These are phyloP conservation scores for Xylaria venustula DNA, from an alignment of 495 filamentous ascomycete genomes.

Conservation along the genomic window DNA sequence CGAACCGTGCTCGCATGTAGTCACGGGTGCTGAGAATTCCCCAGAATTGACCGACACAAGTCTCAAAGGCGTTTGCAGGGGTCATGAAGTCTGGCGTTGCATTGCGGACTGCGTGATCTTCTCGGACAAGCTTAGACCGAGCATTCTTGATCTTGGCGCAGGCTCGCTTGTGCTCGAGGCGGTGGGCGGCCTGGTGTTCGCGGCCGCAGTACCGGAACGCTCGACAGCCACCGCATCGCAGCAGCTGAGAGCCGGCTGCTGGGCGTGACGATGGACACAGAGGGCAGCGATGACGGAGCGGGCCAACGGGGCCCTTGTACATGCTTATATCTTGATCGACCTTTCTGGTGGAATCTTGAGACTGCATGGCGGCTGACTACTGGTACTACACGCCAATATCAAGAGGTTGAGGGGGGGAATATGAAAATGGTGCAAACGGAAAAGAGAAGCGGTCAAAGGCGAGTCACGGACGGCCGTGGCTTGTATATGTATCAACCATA, in stretches of 20 bases:
- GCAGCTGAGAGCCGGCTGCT: conserved; percentile 8
- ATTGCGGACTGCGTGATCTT: conserved; percentile 34
- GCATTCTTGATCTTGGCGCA: conserved; percentile 40
- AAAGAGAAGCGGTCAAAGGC: too few relatives aligned
- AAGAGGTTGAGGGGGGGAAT: too few relatives aligned
- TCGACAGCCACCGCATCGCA: conserved; percentile 42
- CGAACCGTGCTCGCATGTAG: conserved; percentile 44
- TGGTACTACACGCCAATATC: too few relatives aligned
- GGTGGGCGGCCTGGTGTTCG: conserved; percentile 43
- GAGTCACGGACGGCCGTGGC: too few relatives aligned
- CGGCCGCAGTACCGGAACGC: conserved; percentile 43
- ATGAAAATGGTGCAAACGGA: too few relatives aligned
- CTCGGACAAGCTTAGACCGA: conserved; percentile 19
- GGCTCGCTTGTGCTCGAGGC: conserved; percentile 36
- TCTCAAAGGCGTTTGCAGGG: conserved; percentile 36
- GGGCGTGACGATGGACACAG: conserved; percentile 16
- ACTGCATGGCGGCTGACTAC: not conserved
- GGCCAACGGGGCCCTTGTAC: conserved; percentile 15
- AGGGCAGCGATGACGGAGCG: conserved; percentile 19
- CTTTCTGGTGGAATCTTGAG: not conserved
- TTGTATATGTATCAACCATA: too few relatives aligned
- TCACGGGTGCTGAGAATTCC: conserved; percentile 32
- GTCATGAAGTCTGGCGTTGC: conserved; percentile 26
- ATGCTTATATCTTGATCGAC: too few relatives aligned
- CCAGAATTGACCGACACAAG: conserved; percentile 41